Percentiles rank a stretch among this genome's conserved stretches.
phyloP scores from a whole-genome alignment of 495 filamentous ascomycete genomes.

The Corynascus novoguineensis region DNA sequence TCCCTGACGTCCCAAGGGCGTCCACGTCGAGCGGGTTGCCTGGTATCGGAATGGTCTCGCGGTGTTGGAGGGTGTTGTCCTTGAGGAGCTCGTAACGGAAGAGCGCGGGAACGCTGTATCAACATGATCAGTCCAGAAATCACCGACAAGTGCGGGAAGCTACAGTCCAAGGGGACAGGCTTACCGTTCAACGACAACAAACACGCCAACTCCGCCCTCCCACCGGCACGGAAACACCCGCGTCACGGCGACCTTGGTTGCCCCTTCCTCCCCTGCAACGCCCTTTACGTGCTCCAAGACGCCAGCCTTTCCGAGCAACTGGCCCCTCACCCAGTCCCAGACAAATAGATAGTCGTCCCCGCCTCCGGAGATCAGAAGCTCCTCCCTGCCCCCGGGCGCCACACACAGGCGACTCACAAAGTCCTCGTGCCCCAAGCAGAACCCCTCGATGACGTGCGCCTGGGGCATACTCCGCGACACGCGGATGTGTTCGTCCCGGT shows the following conservation, averaged over 20 bases:
- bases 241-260: slow-evolving; percentile 48
- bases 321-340: slow-evolving; percentile 71
- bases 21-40: slow-evolving; percentile 60
- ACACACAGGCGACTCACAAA: slow-evolving; percentile 75
- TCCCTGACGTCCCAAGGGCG: slow-evolving; percentile 15
- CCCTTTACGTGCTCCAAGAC: slow-evolving; percentile 40
- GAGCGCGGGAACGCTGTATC: slow-evolving; percentile 51
- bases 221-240: slow-evolving; percentile 35
- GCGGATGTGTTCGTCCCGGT: slow-evolving; percentile 96
- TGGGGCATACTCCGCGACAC: slow-evolving; percentile 80
- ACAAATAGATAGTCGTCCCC: slow-evolving; percentile 71
- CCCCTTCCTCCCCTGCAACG: slow-evolving; percentile 25
- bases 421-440: slow-evolving; percentile 77
- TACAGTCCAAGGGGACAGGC: slow-evolving; percentile 12
- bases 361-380: slow-evolving; percentile 74
- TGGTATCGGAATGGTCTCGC: slow-evolving; percentile 43
- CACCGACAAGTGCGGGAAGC: neutral
- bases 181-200: slow-evolving; percentile 68
- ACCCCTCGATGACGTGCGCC: slow-evolving; percentile 79
- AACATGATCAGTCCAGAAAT: neutral
- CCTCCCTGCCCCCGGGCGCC: slow-evolving; percentile 42
- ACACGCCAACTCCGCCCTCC: slow-evolving; percentile 14
- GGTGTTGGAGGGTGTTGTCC: slow-evolving; percentile 40
- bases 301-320: slow-evolving; percentile 48
- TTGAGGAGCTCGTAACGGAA: slow-evolving; percentile 50